Evolutionary conservation across 225 moss, liverwort and hornwort genomes (phyloP).

Genomic region (Marchantia polymorpha): DNA sequence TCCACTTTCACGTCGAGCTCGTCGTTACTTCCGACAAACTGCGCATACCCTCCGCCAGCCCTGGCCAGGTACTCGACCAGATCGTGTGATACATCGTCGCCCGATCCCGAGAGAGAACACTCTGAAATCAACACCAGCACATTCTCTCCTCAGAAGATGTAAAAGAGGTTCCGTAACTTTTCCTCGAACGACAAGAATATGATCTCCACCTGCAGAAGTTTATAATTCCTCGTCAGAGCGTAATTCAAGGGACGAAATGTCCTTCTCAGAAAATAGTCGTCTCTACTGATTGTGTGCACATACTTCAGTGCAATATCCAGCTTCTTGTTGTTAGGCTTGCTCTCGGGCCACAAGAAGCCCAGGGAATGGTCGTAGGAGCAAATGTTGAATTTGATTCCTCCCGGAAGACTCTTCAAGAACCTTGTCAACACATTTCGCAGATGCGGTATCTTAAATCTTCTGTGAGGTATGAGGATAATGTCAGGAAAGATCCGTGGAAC

Average conservation of each 20-base stretch:
- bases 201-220: constrained; percentile 45
- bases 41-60: constrained; percentile 51
- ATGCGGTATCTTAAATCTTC: constrained; percentile 47
- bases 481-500: constrained; percentile 40
- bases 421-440: constrained; percentile 43
- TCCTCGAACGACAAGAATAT: constrained; percentile 57
- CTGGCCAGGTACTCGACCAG: constrained; percentile 54
- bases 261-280: no score
- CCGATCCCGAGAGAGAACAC: constrained; percentile 58
- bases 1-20: constrained; percentile 57
- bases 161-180: constrained; percentile 31
- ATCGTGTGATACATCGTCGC: constrained; percentile 37
- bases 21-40: constrained; percentile 46
- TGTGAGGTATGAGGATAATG: constrained; percentile 57
- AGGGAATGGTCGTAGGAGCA: constrained; percentile 44
- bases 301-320: constrained; percentile 31
- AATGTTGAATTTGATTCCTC: constrained; percentile 61
- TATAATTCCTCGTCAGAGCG: constrained; percentile 35
- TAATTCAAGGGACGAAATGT: constrained; percentile 38
- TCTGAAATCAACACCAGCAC: constrained; percentile 40
- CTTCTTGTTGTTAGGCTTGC: constrained; percentile 37
- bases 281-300: no score
- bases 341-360: constrained; percentile 44
- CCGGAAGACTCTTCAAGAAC: constrained; percentile 51
- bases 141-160: constrained; percentile 22